Evolutionary conservation across 1,284 basidiomycete genomes (phyloP), one percentile per base, ranked within the genome.

Genomic region (Malassezia brasiliensis): DNA sequence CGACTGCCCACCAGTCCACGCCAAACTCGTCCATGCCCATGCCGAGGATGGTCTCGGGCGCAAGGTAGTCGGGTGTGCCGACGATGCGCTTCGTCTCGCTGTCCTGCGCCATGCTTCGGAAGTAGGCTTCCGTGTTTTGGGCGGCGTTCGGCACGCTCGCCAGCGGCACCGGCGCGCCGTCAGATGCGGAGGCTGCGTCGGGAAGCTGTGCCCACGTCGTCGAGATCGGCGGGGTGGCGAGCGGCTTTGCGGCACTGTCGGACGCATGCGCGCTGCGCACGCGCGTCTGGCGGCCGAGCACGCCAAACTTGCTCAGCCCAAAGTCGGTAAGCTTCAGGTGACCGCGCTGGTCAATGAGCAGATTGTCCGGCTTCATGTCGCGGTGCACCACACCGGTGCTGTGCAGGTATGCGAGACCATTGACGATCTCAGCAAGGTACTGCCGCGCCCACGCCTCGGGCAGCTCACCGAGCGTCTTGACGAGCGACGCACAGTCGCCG

Each of bases 1-100:
- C 94, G 34, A 98, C 81, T 14, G 94, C 94, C 94, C 94, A 99
- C 90, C 94, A 99, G 78, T 99, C 94, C 60, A 96, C 94, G 14
- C 86, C 85, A 39, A 85, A 86, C 77, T 98, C 91, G 72, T 98
- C 93, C 50, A 89, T 89, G 47, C 90, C 87, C 62, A 96, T 82
- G 59, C 94, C 94, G 52, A 96, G 82, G 60, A 98, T 96, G 44
- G 88, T 93, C 76, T 96, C 91, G 0, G 91, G 91, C 3, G 91
- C 89, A 38, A 96, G 81, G 75, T 96, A 96, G 77, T 96, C 91
- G 3, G 93, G 93, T 2, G 91, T 96, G 14, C 91, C 91, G 9
- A 94, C 91, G 67, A 96, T 90, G 15, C 59, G 59, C 32, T 64
- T 60, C 22, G 54, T 35, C 14, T 46, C 17, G n/a, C 42, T 35